Evolutionary conservation across 768 basidiomycete genomes (phyloP).

Genomic region (Cantharellus cinnabarinus): DNA sequence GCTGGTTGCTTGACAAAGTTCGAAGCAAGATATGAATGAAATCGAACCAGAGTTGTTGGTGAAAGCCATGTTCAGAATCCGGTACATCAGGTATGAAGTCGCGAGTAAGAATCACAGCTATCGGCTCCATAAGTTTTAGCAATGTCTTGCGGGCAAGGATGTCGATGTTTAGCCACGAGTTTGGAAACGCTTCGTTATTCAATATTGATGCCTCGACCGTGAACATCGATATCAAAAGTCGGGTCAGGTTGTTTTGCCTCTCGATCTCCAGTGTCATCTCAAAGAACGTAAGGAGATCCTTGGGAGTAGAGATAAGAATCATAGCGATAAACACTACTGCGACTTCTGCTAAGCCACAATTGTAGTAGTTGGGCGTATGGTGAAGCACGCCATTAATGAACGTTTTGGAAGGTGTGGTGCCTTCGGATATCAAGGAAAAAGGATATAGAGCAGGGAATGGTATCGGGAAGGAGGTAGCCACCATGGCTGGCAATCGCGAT

Average conservation of each 20-base stretch:
- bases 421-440: constrained; percentile 54
- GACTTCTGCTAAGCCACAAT: constrained; percentile 64
- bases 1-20: constrained; percentile 71
- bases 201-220: constrained; percentile 62
- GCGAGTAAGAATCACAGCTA: constrained; percentile 53
- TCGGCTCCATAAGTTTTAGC: constrained; percentile 71
- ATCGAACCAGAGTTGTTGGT: constrained; percentile 60
- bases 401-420: constrained; percentile 29
- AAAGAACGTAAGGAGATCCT: constrained; percentile 59
- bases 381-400: constrained; percentile 24
- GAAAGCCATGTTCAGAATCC: constrained; percentile 43
- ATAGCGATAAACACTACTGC: constrained; percentile 71
- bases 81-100: constrained; percentile 68
- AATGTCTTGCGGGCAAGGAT: constrained; percentile 73
- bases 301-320: constrained; percentile 49
- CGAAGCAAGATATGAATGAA: constrained; percentile 66
- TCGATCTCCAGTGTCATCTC: constrained; percentile 74
- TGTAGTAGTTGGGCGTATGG: constrained; percentile 23
- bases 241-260: constrained; percentile 57
- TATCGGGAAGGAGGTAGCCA: constrained; percentile 41
- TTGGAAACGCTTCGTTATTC: constrained; percentile 73
- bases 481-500: constrained; percentile 35
- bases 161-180: constrained; percentile 79
- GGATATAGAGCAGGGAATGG: constrained; percentile 92
- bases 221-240: constrained; percentile 59